Base-by-base conservation (phyloP, 2,329 filamentous ascomycete genomes). In the Penicillium hordei region DNA sequence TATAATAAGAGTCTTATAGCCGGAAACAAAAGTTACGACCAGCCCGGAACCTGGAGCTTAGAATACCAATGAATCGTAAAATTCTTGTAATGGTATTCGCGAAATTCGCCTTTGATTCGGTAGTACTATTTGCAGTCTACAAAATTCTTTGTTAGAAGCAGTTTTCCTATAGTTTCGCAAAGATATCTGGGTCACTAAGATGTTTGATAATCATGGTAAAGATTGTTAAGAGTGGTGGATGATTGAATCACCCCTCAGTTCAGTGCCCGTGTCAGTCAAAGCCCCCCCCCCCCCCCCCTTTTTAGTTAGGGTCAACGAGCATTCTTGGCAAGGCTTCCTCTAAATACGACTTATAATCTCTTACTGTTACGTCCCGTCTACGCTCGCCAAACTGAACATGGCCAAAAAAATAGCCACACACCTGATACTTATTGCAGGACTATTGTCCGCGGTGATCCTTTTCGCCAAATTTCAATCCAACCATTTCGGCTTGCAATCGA, bases 391-490 rank as follows among this genome's bases (percentile, higher is more conserved):
- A 43, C 9, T 52, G 19, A 52, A 42, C 27, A 52, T 52, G 49
- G 49, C 27, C 38, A 42, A 52, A 52, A 52, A 2, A 43, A 31
- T 33, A 52, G 49, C 36, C 48, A 50, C 49, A 42, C 49, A 33
- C 27, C 27, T 52, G 38, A 43, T 52, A 52, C 25, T 52, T 52
- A 43, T 52, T 34, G 49, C 49, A 52, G 49, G 49, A 9, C 49
- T 52, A 43, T 52, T 52, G 49, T 52, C 49, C 38, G 15, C 27
- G 27, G 38, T 52, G 3, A 42, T 52, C 19, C 38, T 52, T 3
- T 9, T 52, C 38, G 27, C 38, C 38, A 52, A 52, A 42, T 43
- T 43, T 15, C n/a, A 43, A n/a, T 52, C 36, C 48, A 31, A 42
- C 21, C 19, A 27, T 25, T 19, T 33, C 10, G 10, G 27, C 29